phyloP scores from a whole-genome alignment of 768 basidiomycete species.

The Agrocybe praecox region DNA sequence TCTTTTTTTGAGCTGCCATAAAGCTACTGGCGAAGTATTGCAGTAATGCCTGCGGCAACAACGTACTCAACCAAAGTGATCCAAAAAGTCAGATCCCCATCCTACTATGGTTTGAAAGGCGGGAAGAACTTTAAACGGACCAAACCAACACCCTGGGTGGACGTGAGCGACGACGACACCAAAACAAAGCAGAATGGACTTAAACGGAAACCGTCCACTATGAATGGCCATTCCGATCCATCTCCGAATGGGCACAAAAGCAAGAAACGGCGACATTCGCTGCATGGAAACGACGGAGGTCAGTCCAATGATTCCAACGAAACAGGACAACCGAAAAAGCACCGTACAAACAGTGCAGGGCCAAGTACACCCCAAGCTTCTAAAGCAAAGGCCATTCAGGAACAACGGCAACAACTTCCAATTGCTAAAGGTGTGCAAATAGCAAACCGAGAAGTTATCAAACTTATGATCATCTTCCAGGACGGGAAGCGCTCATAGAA shows the following conservation, averaged over 20 bases:
- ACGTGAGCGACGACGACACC: slow-evolving; percentile 42
- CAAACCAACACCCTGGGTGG: slow-evolving; percentile 38
- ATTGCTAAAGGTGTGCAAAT: slow-evolving; percentile 68
- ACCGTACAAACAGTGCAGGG: slow-evolving; percentile 20
- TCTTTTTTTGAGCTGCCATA: slow-evolving; percentile 5
- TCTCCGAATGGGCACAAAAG: slow-evolving; percentile 26
- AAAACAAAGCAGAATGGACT: slow-evolving; percentile 25
- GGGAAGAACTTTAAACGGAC: slow-evolving; percentile 25
- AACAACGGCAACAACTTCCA: slow-evolving; percentile 72
- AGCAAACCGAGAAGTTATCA: background rate
- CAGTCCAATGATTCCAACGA: slow-evolving; percentile 14
- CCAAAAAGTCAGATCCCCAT: slow-evolving; percentile 20
- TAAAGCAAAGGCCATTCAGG: slow-evolving; percentile 46
- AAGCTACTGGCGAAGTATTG: background rate
- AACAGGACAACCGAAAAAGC: slow-evolving; percentile 12
- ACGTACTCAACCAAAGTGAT: slow-evolving; percentile 12
- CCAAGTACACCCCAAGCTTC: slow-evolving; percentile 22
- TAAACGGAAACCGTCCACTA: slow-evolving; percentile 25
- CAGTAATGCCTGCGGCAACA: slow-evolving; percentile 13
- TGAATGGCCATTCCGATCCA: slow-evolving; percentile 24
- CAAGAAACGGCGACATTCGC: slow-evolving; percentile 34
- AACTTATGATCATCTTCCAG: slow-evolving; percentile 37
- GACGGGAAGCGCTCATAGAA: slow-evolving; percentile 72
- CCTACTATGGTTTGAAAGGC: slow-evolving; percentile 23
- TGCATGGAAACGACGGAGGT: slow-evolving; percentile 7